Conservation (phyloP, 768 basidiomycete species). For the Neoboletus magnificus region DNA sequence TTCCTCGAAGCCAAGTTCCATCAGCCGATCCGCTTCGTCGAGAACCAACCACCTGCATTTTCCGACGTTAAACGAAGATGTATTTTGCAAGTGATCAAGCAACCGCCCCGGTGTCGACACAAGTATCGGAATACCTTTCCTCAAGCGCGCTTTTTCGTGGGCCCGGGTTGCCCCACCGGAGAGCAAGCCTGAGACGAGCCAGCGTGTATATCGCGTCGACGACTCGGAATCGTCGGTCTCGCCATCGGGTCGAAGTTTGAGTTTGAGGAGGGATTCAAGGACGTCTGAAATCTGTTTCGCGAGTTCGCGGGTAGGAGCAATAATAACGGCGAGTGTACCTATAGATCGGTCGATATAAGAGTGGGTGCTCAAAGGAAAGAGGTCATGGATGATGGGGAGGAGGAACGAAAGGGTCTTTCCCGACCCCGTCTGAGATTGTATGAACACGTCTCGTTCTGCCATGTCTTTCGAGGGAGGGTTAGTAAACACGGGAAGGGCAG, state of each 20-base stretch:
- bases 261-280: conserved; percentile 73
- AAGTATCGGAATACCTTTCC: conserved; percentile 93
- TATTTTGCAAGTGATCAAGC: conserved; percentile 95
- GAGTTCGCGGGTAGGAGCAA: conserved; percentile 93
- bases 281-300: conserved; percentile 97
- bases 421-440: conserved; percentile 96
- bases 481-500: conserved; percentile 63
- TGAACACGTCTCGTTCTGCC: conserved; percentile 71
- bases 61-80: conserved; percentile 85
- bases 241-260: conserved; percentile 62
- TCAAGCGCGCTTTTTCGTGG: conserved; percentile 93
- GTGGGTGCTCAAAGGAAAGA: conserved; percentile 82
- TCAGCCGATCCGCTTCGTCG: conserved; percentile 95
- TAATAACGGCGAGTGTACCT: conserved; percentile 91
- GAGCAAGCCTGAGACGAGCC: conserved; percentile 90
- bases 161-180: conserved; percentile 91
- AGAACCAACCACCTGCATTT: conserved; percentile 95
- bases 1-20: conserved; percentile 98
- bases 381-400: conserved; percentile 91
- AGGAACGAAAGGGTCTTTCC: conserved; percentile 95
- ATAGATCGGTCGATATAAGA: conserved; percentile 94
- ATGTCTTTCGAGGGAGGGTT: conserved; percentile 35
- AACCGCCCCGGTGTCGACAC: conserved; percentile 95
- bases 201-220: conserved; percentile 63
- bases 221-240: conserved; percentile 49